A percentile compares a stretch with the other conserved stretches of the same genome.
These are phyloP conservation scores for Linnemannia elongata DNA, from an alignment of 192 early-diverging fungal genomes.

Conservation along the genomic window DNA sequence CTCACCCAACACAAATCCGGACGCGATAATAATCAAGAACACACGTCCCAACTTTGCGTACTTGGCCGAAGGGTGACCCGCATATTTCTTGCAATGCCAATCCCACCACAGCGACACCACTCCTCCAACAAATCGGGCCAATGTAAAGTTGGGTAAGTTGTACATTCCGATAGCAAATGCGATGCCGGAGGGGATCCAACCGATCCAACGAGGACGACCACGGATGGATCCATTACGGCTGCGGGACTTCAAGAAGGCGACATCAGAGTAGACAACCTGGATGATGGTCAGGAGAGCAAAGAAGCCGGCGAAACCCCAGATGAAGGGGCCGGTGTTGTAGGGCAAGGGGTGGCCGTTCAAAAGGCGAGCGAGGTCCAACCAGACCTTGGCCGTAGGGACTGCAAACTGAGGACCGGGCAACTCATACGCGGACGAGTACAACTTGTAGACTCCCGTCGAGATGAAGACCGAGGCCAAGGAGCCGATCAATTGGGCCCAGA, in stretches of 20 bases:
- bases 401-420: conserved; percentile 80
- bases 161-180: conserved; percentile 88
- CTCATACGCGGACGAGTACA: conserved; percentile 75
- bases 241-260: conserved; percentile 26
- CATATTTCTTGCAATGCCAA: conserved; percentile 56
- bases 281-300: conserved; percentile 65
- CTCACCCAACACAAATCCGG: conserved; percentile 83
- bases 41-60: conserved; percentile 61
- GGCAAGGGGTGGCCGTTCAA: conserved; percentile 83
- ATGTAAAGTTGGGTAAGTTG: conserved; percentile 82
- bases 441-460: conserved; percentile 74
- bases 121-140: conserved; percentile 78
- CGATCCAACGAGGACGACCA: conserved; percentile 57
- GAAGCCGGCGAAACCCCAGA: conserved; percentile 67
- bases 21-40: conserved; percentile 77
- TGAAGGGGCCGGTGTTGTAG: conserved; percentile 71
- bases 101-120: conserved; percentile 66
- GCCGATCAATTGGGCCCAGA: conserved; percentile 85
- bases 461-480: conserved; percentile 79
- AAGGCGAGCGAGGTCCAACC: conserved; percentile 83
- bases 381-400: conserved; percentile 82
- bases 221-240: not conserved
- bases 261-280: conserved; percentile 40
- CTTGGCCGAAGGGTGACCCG: conserved; percentile 43
- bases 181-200: conserved; percentile 76